These are phyloP conservation scores for Talaromyces amestolkiae DNA, from an alignment of 2,329 filamentous ascomycete species.

Conservation along the genomic window DNA sequence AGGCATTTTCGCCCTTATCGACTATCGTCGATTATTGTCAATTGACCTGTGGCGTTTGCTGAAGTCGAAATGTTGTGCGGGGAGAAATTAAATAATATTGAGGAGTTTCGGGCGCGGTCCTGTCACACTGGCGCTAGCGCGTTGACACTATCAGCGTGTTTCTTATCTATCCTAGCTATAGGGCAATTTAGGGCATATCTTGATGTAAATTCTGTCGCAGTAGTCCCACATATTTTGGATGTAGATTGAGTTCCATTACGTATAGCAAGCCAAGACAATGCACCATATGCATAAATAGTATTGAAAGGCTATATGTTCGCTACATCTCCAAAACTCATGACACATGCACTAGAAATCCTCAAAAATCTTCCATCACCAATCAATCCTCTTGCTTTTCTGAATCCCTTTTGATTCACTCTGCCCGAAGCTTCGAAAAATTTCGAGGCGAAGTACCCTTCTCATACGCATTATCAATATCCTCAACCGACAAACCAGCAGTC, in stretches of 20 bases:
- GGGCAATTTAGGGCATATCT: no score
- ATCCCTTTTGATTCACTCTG: not conserved
- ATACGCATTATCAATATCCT: constrained; percentile 5
- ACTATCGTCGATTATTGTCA: not conserved
- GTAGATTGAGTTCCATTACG: not conserved
- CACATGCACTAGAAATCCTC: not conserved
- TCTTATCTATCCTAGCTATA: not conserved
- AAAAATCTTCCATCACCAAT: not conserved
- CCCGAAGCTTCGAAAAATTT: not conserved
- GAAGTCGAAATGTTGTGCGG: not conserved
- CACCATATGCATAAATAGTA: not conserved
- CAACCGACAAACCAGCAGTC: not conserved
- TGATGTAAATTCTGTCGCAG: not conserved
- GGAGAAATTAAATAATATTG: not conserved
- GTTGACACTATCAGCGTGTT: not conserved
- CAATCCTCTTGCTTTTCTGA: not conserved
- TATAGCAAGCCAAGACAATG: not conserved
- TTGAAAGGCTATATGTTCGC: not conserved
- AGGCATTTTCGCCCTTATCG: not conserved
- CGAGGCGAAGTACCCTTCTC: not conserved
- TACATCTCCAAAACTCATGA: not conserved
- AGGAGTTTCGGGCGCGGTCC: not conserved
- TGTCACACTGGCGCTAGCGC: not conserved
- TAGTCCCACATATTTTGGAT: not conserved
- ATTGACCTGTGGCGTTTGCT: not conserved